Evolutionary conservation across 2,329 filamentous ascomycete genomes (phyloP), one percentile per base, ranked within the genome.

Genomic region (Fusarium decemcellulare): DNA sequence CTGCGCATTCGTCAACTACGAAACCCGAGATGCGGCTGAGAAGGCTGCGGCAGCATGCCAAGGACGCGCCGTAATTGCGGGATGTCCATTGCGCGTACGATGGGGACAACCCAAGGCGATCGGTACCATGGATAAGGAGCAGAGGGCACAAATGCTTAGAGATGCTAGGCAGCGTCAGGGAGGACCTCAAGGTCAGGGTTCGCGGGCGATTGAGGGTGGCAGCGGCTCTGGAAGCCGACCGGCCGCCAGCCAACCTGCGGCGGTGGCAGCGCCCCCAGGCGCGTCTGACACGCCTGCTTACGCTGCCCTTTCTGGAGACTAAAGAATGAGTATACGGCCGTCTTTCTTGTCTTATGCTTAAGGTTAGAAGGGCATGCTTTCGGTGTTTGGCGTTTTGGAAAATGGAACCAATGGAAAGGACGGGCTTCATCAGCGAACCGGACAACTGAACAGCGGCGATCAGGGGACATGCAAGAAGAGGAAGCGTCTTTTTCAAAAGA

Each of bases 1-100:
- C 77, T 98, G 95, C 79, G 96, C 96, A 2, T 99, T 98, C 77
- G 86, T 99, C 81, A 99, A 99, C 82, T 99, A 94, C 78, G 90
- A 94, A 72, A 93, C 92, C 4, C 88, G 96, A 61, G 90, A 93
- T 66, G 92, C 88, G 1, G 96, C 97, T 0, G 96, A 99, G 81
- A 90, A 88, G 62, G 97, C 97, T 0, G 93, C 96, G 0, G 89
- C 90, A 36, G 89, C 93, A 18, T 95, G 94, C 72, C 92, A 97
- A 79, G 96, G 97, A 7, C 92, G 92, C 66, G 94, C 94, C 0
- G 89, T 98, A 8, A 93, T 99, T 74, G 91, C 94, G 37, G 96
- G 96, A 4, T 98, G 95, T 74, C 96, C 96, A 0, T 81, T 99
- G 65, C 87, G 95, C 34, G 90, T 99, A 16, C 91, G 94, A 68